phyloP scores from a whole-genome alignment of 2,329 filamentous ascomycete genomes.

The Epichloe glyceriae region DNA sequence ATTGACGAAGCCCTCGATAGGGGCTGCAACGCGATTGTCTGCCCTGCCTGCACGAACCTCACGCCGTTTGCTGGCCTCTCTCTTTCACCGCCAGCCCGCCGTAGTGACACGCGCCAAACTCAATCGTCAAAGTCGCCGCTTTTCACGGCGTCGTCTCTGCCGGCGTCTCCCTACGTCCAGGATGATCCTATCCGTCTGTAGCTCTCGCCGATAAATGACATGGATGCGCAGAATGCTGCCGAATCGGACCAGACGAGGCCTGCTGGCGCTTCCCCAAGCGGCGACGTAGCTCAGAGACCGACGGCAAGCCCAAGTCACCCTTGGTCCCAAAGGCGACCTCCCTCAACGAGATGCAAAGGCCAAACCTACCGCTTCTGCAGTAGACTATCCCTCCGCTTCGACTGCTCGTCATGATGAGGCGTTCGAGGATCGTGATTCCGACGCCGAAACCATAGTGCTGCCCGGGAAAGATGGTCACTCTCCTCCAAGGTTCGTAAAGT shows the following conservation, averaged over 20 bases:
- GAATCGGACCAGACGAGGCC: conserved; percentile 49
- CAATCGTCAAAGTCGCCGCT: conserved; percentile 1
- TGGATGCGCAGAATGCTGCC: conserved; percentile 57
- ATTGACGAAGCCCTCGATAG: conserved; percentile 4
- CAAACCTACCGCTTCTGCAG: conserved; percentile 1
- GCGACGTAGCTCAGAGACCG: conserved; percentile 17
- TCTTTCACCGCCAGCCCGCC: not conserved
- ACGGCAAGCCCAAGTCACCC: conserved; percentile 10
- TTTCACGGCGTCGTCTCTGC: conserved; percentile 6
- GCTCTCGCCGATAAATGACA: conserved; percentile 46
- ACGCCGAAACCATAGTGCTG: conserved; percentile 59
- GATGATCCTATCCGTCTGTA: conserved; percentile 43
- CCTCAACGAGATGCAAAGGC: conserved; percentile 6
- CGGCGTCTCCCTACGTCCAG: conserved; percentile 26
- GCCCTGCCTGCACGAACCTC: conserved; percentile 6
- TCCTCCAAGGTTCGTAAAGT: conserved; percentile 49
- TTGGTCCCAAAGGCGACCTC: conserved; percentile 7
- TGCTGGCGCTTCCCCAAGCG: conserved; percentile 38
- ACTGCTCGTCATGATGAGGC: conserved; percentile 21
- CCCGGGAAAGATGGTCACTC: conserved; percentile 52
- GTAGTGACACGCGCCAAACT: not conserved
- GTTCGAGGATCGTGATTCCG: conserved; percentile 48
- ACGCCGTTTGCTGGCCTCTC: not conserved
- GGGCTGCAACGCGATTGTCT: conserved; percentile 4
- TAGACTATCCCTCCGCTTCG: conserved; percentile 2